Evolutionary conservation across 2,329 filamentous ascomycete genomes (phyloP).

Genomic region (Amauroascus niger): DNA sequence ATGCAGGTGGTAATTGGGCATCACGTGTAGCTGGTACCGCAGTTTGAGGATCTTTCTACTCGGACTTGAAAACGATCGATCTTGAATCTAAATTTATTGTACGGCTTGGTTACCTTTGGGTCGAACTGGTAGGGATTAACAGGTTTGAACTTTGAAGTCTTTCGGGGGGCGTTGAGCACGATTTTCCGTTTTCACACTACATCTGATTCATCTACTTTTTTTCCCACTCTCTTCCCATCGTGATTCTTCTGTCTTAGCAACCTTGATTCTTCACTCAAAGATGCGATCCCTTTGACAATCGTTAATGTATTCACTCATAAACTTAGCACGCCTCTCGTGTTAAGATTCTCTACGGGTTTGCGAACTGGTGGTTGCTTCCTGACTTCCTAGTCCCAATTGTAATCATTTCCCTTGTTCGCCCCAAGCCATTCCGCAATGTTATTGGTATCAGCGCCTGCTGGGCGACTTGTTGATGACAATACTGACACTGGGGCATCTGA

Average conservation of each 20-base stretch:
- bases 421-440: not conserved
- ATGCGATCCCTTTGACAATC: not conserved
- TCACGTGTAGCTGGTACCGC: slow-evolving; percentile 7
- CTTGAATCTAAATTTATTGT: not conserved
- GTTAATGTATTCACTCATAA: not conserved
- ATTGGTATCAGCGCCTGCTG: not conserved
- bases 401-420: not conserved
- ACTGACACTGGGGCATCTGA: not conserved
- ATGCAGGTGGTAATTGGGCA: slow-evolving; percentile 11
- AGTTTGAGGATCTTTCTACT: not conserved
- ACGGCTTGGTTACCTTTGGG: not conserved
- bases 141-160: not conserved
- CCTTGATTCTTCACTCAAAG: not conserved
- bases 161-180: not conserved
- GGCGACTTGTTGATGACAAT: not conserved
- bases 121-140: not conserved
- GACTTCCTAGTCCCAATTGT: not conserved
- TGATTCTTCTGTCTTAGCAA: slow-evolving; percentile 1
- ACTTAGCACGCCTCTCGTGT: not conserved
- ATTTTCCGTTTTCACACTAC: not conserved
- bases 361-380: not conserved
- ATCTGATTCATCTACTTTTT: not conserved
- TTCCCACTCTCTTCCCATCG: not conserved
- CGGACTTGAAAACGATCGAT: not conserved
- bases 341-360: not conserved